phyloP scores from a whole-genome alignment of 1,139 yeast species.

The Geotrichum aggregatum region DNA sequence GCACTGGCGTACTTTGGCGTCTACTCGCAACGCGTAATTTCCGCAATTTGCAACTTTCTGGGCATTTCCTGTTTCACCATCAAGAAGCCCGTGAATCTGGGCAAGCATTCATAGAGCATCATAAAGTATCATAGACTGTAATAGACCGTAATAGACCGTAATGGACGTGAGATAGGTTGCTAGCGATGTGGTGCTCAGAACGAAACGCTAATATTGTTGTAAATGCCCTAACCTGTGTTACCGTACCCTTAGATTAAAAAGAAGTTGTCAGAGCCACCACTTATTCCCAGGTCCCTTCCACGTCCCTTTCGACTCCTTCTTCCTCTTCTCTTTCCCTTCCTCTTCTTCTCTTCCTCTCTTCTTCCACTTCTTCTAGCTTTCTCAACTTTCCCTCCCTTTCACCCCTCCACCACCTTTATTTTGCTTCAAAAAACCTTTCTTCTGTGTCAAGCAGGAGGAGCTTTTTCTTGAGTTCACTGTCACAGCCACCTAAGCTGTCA shows the following conservation, averaged over 20 bases:
- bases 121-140: too few relatives aligned
- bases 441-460: not conserved
- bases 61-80: slow-evolving; percentile 42
- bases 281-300: not conserved
- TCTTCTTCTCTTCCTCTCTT: not conserved
- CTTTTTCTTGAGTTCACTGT: not conserved
- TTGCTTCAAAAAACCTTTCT: not conserved
- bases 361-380: not conserved
- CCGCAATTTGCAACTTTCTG: slow-evolving; percentile 37
- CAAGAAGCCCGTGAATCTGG: slow-evolving; percentile 19
- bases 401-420: not conserved
- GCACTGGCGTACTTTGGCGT: slow-evolving; percentile 35
- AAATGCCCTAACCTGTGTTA: too few relatives aligned
- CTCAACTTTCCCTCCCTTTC: not conserved
- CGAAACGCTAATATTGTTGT: too few relatives aligned
- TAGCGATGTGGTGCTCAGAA: too few relatives aligned
- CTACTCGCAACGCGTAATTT: slow-evolving; percentile 39
- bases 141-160: too few relatives aligned
- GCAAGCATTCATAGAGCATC: slow-evolving; percentile 9
- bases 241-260: too few relatives aligned
- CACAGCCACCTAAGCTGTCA: not conserved
- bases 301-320: not conserved
- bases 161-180: too few relatives aligned
- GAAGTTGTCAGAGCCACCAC: too few relatives aligned
- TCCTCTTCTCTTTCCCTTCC: not conserved